These are phyloP conservation scores for Tetrapisispora nanseiensis DNA, from an alignment of 805 yeast genomes.

Conservation along the genomic window DNA sequence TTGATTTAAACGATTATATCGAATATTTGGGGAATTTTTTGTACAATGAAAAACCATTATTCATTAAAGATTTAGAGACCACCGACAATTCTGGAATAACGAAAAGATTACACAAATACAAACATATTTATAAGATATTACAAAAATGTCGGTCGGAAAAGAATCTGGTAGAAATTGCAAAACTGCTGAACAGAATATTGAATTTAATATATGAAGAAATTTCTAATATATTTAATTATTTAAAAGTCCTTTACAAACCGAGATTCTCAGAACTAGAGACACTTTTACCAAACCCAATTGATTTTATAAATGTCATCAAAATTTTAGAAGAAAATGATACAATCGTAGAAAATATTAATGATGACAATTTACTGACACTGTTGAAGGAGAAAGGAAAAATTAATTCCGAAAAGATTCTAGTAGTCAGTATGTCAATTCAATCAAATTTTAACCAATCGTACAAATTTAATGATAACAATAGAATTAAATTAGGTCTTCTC, in stretches of 20 bases:
- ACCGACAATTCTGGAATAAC: neutral
- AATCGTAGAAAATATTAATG: constrained; percentile 14
- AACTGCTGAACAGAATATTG: constrained; percentile 44
- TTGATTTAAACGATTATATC: neutral
- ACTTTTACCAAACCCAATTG: constrained; percentile 50
- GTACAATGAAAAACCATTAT: neutral
- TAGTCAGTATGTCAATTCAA: constrained; percentile 64
- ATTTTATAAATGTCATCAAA: constrained; percentile 46
- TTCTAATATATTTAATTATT: constrained; percentile 36
- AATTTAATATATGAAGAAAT: constrained; percentile 49
- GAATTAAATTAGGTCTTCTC: constrained; percentile 34
- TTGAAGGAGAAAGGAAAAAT: constrained; percentile 33
- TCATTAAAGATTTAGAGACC: neutral
- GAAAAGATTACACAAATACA: neutral
- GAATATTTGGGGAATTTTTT: neutral
- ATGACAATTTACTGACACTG: constrained; percentile 10
- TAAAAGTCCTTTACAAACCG: constrained; percentile 43
- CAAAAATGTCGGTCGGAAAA: neutral
- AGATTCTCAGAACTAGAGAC: constrained; percentile 66
- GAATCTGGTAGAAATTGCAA: constrained; percentile 29
- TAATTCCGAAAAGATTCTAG: constrained; percentile 56
- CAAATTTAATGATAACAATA: constrained; percentile 26
- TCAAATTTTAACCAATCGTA: constrained; percentile 32
- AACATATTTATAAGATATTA: neutral
- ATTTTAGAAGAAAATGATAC: constrained; percentile 40